Percentiles rank a stretch among this genome's conserved stretches.
These are phyloP conservation scores for Aspergillus latus DNA, from an alignment of 2,329 filamentous ascomycete genomes.

Conservation along the genomic window DNA sequence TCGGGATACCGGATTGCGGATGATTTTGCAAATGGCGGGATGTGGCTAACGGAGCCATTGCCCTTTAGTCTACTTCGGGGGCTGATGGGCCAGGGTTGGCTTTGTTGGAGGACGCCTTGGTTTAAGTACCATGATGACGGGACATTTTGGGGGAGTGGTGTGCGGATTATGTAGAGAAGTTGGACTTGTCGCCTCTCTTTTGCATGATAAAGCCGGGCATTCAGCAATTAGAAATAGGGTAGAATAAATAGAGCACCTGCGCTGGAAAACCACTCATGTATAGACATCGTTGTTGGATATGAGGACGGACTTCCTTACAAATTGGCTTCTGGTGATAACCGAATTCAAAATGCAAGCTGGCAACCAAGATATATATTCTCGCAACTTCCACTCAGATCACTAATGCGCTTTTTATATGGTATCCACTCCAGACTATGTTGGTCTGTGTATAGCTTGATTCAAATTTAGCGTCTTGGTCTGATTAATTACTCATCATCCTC, in stretches of 20 bases:
- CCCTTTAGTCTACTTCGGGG: conserved; percentile 70
- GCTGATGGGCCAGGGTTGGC: conserved; percentile 65
- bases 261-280: neutral
- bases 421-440: no score
- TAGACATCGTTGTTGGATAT: neutral
- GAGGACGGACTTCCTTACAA: no score
- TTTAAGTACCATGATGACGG: conserved; percentile 60
- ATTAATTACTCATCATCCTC: conserved; percentile 41
- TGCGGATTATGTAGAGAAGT: conserved; percentile 30
- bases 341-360: no score
- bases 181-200: neutral
- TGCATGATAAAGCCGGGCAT: conserved; percentile 15
- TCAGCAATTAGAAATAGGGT: neutral
- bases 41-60: conserved; percentile 83
- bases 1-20: conserved; percentile 69
- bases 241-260: neutral
- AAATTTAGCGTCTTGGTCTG: conserved; percentile 18
- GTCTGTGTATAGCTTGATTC: neutral
- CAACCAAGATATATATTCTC: no score
- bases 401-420: no score
- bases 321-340: no score
- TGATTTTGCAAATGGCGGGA: conserved; percentile 70
- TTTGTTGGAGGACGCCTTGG: conserved; percentile 62
- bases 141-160: conserved; percentile 64
- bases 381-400: no score